Base-by-base conservation (phyloP, 2,329 filamentous ascomycete genomes). In the Ampelomyces quisqualis region DNA sequence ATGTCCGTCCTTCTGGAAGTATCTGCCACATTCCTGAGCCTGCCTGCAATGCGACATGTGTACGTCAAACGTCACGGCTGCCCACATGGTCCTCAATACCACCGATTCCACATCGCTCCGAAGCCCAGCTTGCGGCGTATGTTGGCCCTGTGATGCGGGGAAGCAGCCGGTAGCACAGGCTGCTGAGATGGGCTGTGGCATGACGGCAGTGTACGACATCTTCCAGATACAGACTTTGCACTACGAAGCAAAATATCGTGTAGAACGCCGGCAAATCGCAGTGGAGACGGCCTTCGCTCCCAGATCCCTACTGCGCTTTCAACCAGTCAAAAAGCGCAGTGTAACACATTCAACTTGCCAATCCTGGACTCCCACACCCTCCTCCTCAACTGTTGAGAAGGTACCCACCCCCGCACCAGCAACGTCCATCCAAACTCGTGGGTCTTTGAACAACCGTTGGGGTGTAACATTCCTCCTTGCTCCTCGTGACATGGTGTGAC, bases 1-100 rank as follows among this genome's bases (percentile, higher is more conserved):
- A 65, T 38, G 34, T 55, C 47, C 33, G 20, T 23, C 43, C 48
- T 65, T 64, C 59, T 58, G 58, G 61, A 64, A 65, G 17, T 18
- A 50, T 44, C 42, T 41, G 19, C 28, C 38, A 38, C 47, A 42
- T 33, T 27, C 28, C 35, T 40, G 51, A 38, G 40, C 38, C 36
- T 44, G 31, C 45, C 36, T 37, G 39, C 47, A 35, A 56, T 43
- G 46, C 45, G 47, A 52, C 19, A 14, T 43, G 49, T 49, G 49
- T 46, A 38, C 47, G 47, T 51, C 43, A 49, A 53, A 48, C 49
- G 51, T 45, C 50, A 52, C 41, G 45, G 48, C 50, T 48, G 45
- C 38, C 50, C 47, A 49, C 45, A 7, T 34, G 41, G 27, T 40
- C 53, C 42, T 40, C 26, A 48, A 23, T 40, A 33, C 27, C 41